Base-by-base conservation (phyloP, 2,329 filamentous ascomycete species). In the Neophaeococcomyces aloes region DNA sequence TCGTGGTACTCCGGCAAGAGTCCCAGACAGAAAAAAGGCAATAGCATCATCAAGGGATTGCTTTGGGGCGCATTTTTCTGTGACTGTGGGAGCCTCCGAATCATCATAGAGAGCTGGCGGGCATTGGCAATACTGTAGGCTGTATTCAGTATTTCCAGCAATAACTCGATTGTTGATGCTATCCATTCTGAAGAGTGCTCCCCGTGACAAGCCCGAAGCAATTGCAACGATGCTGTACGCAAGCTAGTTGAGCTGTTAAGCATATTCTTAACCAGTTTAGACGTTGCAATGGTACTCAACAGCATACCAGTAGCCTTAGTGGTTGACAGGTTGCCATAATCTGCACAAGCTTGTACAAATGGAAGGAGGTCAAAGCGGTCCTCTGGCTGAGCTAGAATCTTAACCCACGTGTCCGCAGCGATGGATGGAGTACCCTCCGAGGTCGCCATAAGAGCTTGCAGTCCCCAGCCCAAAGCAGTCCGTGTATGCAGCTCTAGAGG, bases 11-110 rank as follows among this genome's bases (percentile, higher is more conserved):
- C 79, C 1, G 88, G 91, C 47, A 96, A 72, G 63, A 95, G 75
- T 38, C 91, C 91, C 55, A 95, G 94, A 55, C 86, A 79, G 56
- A 88, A 96, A 0, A 77, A 73, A 0, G 88, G 84, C 23, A 96
- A 74, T 5, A 86, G 78, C 54, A 75, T 72, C 46, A 75, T 71
- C 51, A 93, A 65, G 76, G 81, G 84, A 1, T 75, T 75, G 29
- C 75, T 70, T 2, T 74, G 65, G 31, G 69, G 66, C 7, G 81
- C 59, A 18, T 74, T 68, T 4, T 73, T 64, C 58, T 91, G 94
- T 15, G 70, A 60, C 13, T 72, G 65, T 2, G 73, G 81, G 33
- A 95, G 71, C 56, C 86, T 87, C 36, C 89, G 82, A 42, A 95
- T 74, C 49, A 89, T 79, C 75, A 95, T 93, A 2, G 85, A 81